Conservation (phyloP, 495 filamentous ascomycete species). For the Neohortaea acidophila region DNA sequence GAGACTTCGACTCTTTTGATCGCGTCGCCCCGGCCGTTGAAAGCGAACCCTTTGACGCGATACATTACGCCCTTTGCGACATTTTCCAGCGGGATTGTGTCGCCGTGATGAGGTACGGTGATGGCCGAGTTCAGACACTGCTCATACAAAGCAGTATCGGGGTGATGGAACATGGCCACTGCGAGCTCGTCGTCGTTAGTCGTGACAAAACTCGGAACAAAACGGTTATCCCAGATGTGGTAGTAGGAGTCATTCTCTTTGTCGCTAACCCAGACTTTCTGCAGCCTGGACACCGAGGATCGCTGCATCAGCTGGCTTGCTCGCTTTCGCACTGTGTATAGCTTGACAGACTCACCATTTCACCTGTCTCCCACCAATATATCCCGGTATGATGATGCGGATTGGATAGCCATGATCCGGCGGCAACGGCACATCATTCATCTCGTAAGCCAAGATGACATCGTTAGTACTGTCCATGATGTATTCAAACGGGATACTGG, state of each 20-base stretch:
- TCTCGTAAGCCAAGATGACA: conserved; percentile 17
- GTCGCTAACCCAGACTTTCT: conserved; percentile 16
- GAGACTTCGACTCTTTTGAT: conserved; percentile 16
- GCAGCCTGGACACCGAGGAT: too few species aligned
- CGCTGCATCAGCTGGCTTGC: too few species aligned
- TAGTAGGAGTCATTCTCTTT: conserved; percentile 22
- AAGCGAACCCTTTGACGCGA: conserved; percentile 40
- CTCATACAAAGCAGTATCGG: conserved; percentile 18
- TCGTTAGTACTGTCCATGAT: conserved; percentile 17
- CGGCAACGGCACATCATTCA: conserved; percentile 17
- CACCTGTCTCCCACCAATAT: conserved; percentile 15
- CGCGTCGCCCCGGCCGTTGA: conserved; percentile 34
- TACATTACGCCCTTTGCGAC: conserved; percentile 17
- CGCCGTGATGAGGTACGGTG: conserved; percentile 20
- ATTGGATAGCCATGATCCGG: conserved; percentile 19
- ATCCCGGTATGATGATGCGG: conserved; percentile 17
- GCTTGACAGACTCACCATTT: conserved; percentile 14
- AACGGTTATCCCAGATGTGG: conserved; percentile 27
- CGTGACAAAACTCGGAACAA: conserved; percentile 19
- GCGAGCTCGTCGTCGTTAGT: conserved; percentile 22
- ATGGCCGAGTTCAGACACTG: conserved; percentile 17
- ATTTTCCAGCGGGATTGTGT: conserved; percentile 18
- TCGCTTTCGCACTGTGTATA: too few species aligned
- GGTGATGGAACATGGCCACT: conserved; percentile 15
- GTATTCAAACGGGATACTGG: conserved; percentile 14